These are phyloP conservation scores for Tilletia setariae DNA, from an alignment of 1,284 basidiomycete genomes.

Conservation along the genomic window DNA sequence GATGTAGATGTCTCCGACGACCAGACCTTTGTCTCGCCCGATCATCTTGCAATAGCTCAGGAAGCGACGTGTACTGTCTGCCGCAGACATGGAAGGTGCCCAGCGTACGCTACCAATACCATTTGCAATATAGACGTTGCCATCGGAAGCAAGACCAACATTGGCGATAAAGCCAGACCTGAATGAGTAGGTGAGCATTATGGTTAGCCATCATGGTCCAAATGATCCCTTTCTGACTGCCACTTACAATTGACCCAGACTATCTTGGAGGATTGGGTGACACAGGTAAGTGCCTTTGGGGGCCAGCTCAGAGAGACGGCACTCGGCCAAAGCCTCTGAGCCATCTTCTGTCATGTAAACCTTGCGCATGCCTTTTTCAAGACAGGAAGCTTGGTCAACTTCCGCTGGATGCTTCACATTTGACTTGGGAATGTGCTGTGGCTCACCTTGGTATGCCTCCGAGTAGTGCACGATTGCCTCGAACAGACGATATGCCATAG, in stretches of 20 bases:
- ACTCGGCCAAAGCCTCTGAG: slow-evolving; percentile 31
- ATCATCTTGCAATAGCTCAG: slow-evolving; percentile 28
- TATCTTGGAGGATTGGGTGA: slow-evolving; percentile 34
- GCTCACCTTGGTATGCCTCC: slow-evolving; percentile 23
- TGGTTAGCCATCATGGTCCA: too few species aligned
- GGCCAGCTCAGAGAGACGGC: slow-evolving; percentile 22
- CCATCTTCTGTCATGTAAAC: slow-evolving; percentile 28
- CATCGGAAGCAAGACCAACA: slow-evolving; percentile 28
- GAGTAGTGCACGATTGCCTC: slow-evolving; percentile 34
- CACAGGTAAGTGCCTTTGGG: slow-evolving; percentile 29
- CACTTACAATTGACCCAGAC: slow-evolving; percentile 28
- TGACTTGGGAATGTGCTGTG: too few species aligned
- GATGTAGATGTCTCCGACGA: slow-evolving; percentile 29
- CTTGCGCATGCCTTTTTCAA: slow-evolving; percentile 27
- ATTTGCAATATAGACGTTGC: slow-evolving; percentile 34
- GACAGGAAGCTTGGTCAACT: too few species aligned
- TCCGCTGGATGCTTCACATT: too few species aligned
- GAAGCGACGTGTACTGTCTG: slow-evolving; percentile 2
- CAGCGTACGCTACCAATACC: slow-evolving; percentile 28
- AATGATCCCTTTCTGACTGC: too few species aligned
- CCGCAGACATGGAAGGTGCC: slow-evolving; percentile 22
- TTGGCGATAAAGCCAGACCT: slow-evolving; percentile 37
- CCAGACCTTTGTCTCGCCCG: slow-evolving; percentile 27
- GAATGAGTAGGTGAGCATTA: too few species aligned
- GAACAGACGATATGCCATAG: slow-evolving; percentile 31